phyloP scores from a whole-genome alignment of 2,329 filamentous ascomycete species.

The Hortaea werneckii region DNA sequence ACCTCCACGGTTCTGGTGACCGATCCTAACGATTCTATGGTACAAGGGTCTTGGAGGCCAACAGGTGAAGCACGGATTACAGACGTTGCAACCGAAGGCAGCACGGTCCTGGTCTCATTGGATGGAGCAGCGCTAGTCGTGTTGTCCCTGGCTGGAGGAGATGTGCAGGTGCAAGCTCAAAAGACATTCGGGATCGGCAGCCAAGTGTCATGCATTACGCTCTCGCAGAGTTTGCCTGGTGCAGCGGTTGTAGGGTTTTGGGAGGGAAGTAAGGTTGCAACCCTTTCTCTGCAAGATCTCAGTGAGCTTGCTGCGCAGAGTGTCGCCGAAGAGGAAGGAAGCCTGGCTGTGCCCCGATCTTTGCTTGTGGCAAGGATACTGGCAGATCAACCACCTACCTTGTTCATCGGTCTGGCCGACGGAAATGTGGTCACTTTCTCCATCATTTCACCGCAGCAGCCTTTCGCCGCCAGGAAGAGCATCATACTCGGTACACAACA shows the following conservation, averaged over 20 bases:
- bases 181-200: conserved; percentile 37
- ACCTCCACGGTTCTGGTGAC: conserved; percentile 51
- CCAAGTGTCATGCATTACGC: conserved; percentile 76
- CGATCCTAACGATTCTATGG: conserved; percentile 46
- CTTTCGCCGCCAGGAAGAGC: conserved; percentile 61
- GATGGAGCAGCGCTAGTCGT: conserved; percentile 64
- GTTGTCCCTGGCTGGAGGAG: conserved; percentile 45
- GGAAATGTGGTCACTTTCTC: conserved; percentile 80
- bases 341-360: conserved; percentile 70
- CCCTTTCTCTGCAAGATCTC: conserved; percentile 60
- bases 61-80: conserved; percentile 51
- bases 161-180: conserved; percentile 45
- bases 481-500: conserved; percentile 78
- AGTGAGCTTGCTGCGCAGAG: conserved; percentile 55
- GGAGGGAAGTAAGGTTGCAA: conserved; percentile 66
- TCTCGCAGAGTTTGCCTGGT: conserved; percentile 52
- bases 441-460: conserved; percentile 44
- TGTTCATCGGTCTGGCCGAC: conserved; percentile 87
- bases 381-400: conserved; percentile 54
- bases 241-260: conserved; percentile 81
- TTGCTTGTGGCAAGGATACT: conserved; percentile 64
- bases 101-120: conserved; percentile 61
- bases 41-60: conserved; percentile 47
- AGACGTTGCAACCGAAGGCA: conserved; percentile 63
- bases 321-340: conserved; percentile 45